Percentiles rank a stretch among this genome's conserved stretches.
These are phyloP conservation scores for Fusarium nisikadoi DNA, from an alignment of 2,329 filamentous ascomycete species.

Conservation along the genomic window DNA sequence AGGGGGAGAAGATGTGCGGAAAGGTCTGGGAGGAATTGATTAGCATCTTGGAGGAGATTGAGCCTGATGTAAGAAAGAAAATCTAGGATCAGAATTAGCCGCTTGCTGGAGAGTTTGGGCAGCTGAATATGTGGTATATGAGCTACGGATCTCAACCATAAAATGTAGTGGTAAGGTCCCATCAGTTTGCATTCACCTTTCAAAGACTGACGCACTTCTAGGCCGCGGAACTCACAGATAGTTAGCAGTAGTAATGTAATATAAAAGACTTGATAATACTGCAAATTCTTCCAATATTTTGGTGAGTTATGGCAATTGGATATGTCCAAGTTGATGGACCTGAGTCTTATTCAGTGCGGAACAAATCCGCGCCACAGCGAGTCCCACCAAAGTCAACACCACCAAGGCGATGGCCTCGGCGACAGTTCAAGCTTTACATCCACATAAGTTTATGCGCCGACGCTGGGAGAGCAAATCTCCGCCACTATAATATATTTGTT, in stretches of 20 bases:
- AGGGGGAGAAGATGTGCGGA: conserved; percentile 50
- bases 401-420: conserved; percentile 7
- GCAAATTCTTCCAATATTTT: not conserved
- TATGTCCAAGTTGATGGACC: not conserved
- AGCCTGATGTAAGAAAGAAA: conserved; percentile 52
- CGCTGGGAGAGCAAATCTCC: not conserved
- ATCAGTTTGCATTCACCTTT: not conserved
- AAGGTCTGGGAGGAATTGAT: conserved; percentile 57
- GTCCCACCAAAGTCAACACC: conserved; percentile 26
- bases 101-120: not conserved
- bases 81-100: conserved; percentile 36
- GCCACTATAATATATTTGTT: not conserved
- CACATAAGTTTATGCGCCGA: conserved; percentile 22
- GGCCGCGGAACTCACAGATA: no score
- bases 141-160: not conserved
- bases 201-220: not conserved
- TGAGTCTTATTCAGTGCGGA: conserved; percentile 8
- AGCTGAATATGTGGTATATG: not conserved
- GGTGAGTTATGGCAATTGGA: not conserved
- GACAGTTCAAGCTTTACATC: conserved; percentile 26
- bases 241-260: not conserved
- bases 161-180: not conserved
- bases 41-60: conserved; percentile 54
- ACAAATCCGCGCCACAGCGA: conserved; percentile 19
- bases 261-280: not conserved